Conservation (phyloP, 2,329 filamentous ascomycete genomes). For the Cladosporium sp. region DNA sequence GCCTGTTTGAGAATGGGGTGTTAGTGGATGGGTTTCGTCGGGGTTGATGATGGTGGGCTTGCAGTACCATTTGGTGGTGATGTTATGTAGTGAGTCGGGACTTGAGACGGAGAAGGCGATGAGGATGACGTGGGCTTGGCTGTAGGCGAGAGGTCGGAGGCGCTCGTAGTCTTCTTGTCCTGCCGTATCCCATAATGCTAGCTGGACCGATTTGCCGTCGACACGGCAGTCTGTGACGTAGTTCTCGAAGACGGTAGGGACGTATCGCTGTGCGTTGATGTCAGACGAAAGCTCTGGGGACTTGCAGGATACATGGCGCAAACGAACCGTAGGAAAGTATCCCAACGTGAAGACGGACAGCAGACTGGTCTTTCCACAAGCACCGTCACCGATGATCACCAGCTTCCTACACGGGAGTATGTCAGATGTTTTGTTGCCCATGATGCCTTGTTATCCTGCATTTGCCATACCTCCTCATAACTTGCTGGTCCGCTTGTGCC, state of each 20-base stretch:
- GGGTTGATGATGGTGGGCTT: no score
- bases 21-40: no score
- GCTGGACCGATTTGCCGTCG: constrained; percentile 96
- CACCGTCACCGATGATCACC: constrained; percentile 95
- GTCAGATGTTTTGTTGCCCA: no score
- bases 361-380: constrained; percentile 96
- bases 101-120: constrained; percentile 95
- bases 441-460: no score
- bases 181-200: constrained; percentile 98
- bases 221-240: constrained; percentile 99
- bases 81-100: constrained; percentile 94
- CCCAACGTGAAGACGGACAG: constrained; percentile 96
- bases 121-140: constrained; percentile 94
- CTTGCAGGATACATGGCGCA: neutral
- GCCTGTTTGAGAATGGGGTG: constrained; percentile 24
- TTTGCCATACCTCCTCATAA: constrained; percentile 38
- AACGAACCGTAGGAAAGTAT: constrained; percentile 94
- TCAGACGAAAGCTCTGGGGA: constrained; percentile 16
- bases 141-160: constrained; percentile 88
- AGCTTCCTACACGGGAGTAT: constrained; percentile 65
- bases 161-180: constrained; percentile 98
- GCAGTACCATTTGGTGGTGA: constrained; percentile 94
- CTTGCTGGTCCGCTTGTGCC: constrained; percentile 35
- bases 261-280: constrained; percentile 39
- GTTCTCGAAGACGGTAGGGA: constrained; percentile 98